Base-by-base conservation (phyloP, 2,329 filamentous ascomycete species). In the Nectriaceae sp. region DNA sequence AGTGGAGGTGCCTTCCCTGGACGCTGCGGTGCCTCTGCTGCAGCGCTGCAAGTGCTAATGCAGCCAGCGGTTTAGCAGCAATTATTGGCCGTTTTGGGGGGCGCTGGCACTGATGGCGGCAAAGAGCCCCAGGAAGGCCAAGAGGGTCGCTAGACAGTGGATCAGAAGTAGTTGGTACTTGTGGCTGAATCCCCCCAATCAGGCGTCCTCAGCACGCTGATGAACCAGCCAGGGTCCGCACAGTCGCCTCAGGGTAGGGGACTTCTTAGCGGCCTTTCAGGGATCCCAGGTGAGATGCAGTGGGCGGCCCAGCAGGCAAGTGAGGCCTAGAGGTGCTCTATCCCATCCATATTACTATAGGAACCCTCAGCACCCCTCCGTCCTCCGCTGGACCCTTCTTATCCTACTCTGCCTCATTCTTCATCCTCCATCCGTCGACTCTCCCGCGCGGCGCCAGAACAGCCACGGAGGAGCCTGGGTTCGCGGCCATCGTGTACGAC, bases 291-390 rank as follows among this genome's bases (percentile, higher is more conserved):
- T 37, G 33, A 37, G 33, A 16, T 37, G 26, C 26, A 31, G 26
- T 15, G 33, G 16, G 33, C 33, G 26, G 8, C 26, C 8, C 15
- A 8, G 26, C 26, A 8, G 26, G 8, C 8, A 37, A 6, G 33
- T 6, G 33, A 11, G 10, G 33, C 33, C 33, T 37, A 16, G 33
- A 18, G 6, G 33, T 6, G 10, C 33, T n/a, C 20, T 26, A 22
- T 42, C 44, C 22, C 21, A 36, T 38, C 38, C 51, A 45, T 53
- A 47, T 52, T 49, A 54, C 48, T 62, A 61, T 58, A 62, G 55
- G 58, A 59, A 59, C 47, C 54, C 51, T n/a, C 42, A 40, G 52
- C 50, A 55, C 60, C 60, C 60, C 58, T 57, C 54, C 54, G 46
- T 52, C 46, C 40, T 44, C 46, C 31, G 44, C 54, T 45, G 41